Percentiles rank a stretch among this genome's conserved stretches.
phyloP scores from a whole-genome alignment of 257 asterid genomes.

The Paulownia fortunei region DNA sequence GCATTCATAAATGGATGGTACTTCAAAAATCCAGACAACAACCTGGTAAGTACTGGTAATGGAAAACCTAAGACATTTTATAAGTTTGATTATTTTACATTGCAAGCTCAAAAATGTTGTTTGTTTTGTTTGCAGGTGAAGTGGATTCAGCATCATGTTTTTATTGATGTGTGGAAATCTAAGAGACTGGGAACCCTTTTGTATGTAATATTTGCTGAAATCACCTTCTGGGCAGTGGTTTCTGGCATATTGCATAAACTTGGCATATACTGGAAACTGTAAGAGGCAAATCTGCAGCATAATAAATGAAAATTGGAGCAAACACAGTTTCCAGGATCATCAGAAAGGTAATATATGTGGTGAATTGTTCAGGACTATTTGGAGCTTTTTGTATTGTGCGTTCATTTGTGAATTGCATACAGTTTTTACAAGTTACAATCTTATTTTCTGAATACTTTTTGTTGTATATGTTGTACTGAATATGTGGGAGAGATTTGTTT shows the following conservation, averaged over 20 bases:
- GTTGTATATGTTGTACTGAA: too few relatives aligned
- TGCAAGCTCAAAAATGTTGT: neutral
- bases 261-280: conserved; percentile 78
- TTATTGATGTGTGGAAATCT: conserved; percentile 77
- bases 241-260: conserved; percentile 75
- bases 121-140: conserved; percentile 57
- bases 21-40: conserved; percentile 55
- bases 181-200: conserved; percentile 70
- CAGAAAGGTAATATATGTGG: too few relatives aligned
- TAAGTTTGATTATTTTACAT: neutral
- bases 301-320: neutral
- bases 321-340: neutral
- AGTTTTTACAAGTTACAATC: too few relatives aligned
- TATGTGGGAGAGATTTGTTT: too few relatives aligned
- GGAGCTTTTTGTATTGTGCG: neutral
- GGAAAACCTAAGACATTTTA: neutral
- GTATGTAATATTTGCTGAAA: conserved; percentile 87
- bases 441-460: too few relatives aligned
- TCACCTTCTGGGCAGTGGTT: conserved; percentile 79
- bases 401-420: too few relatives aligned
- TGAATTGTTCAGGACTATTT: neutral
- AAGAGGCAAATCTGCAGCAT: conserved; percentile 25
- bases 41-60: conserved; percentile 48
- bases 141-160: conserved; percentile 80
- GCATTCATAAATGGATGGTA: conserved; percentile 87